phyloP scores from a whole-genome alignment of 306 rosid species.

The Quercus cerris region DNA sequence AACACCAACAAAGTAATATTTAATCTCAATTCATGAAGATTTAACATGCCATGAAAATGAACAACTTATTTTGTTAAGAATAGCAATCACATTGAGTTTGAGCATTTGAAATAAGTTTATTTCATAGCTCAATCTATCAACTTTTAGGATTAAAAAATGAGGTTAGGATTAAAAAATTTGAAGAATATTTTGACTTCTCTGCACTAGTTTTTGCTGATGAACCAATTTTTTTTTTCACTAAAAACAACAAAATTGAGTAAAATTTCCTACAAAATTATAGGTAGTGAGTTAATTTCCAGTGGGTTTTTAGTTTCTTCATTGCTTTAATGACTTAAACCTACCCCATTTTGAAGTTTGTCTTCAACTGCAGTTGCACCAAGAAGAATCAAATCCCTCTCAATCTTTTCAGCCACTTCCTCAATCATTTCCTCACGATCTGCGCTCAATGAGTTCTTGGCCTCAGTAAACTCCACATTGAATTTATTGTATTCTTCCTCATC shows the following conservation, averaged over 20 bases:
- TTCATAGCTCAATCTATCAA: background rate
- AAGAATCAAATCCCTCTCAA: conserved; percentile 88
- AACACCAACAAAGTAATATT: conserved; percentile 13
- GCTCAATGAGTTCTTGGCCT: conserved; percentile 78
- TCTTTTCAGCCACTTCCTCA: conserved; percentile 57
- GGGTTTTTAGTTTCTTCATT: background rate
- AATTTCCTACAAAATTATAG: background rate
- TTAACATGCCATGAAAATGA: background rate
- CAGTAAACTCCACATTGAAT: conserved; percentile 57
- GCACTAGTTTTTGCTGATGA: conserved; percentile 8
- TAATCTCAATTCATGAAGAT: background rate
- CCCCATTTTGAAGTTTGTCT: conserved; percentile 98
- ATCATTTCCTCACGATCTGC: conserved; percentile 71
- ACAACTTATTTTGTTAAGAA: background rate
- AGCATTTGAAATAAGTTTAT: background rate
- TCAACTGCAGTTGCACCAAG: conserved; percentile 99
- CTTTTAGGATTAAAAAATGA: background rate
- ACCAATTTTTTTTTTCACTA: background rate
- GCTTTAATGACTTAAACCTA: conserved; percentile 30
- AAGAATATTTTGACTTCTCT: background rate
- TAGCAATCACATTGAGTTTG: background rate
- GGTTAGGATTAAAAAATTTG: background rate
- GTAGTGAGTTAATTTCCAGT: background rate
- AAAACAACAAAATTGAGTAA: background rate
- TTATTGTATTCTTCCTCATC: conserved; percentile 59